phyloP scores from a whole-genome alignment of 2,329 filamentous ascomycete genomes.

The Ceratocystiopsis minuta region DNA sequence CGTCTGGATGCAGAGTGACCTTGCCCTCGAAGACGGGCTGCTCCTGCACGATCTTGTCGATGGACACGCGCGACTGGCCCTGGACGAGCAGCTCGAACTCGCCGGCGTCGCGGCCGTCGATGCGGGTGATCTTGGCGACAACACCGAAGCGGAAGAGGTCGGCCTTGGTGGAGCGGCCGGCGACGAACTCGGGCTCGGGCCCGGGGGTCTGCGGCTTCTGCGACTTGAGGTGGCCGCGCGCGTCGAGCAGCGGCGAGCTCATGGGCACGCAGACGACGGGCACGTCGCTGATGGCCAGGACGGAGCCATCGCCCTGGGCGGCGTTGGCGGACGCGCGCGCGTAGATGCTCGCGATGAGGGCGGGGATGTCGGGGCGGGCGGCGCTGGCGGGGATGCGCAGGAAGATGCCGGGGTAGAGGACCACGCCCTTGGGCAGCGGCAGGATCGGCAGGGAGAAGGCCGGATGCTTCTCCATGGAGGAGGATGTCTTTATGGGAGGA shows the following conservation, averaged over 20 bases:
- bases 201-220: conserved; percentile 17
- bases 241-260: conserved; percentile 53
- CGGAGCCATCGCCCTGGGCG: conserved; percentile 38
- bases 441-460: conserved; percentile 52
- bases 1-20: conserved; percentile 53
- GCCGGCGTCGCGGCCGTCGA: conserved; percentile 55
- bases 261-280: conserved; percentile 79
- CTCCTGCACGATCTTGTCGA: conserved; percentile 60
- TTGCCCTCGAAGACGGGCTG: conserved; percentile 75
- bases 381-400: conserved; percentile 67
- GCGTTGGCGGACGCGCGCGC: conserved; percentile 39
- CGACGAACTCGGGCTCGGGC: conserved; percentile 31
- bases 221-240: conserved; percentile 49
- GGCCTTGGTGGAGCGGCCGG: conserved; percentile 40
- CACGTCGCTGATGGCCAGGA: conserved; percentile 45
- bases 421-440: conserved; percentile 59
- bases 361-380: conserved; percentile 70
- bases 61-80: conserved; percentile 56
- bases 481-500: too few relatives aligned
- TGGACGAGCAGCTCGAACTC: conserved; percentile 78
- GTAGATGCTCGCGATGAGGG: conserved; percentile 72
- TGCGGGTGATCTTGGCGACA: conserved; percentile 58
- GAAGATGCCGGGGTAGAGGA: conserved; percentile 72
- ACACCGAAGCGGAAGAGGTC: conserved; percentile 76
- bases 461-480: too few relatives aligned